A percentile compares a stretch with the other conserved stretches of the same genome.
phyloP scores from a whole-genome alignment of 768 basidiomycete species.

The Lentinula guzmanii region DNA sequence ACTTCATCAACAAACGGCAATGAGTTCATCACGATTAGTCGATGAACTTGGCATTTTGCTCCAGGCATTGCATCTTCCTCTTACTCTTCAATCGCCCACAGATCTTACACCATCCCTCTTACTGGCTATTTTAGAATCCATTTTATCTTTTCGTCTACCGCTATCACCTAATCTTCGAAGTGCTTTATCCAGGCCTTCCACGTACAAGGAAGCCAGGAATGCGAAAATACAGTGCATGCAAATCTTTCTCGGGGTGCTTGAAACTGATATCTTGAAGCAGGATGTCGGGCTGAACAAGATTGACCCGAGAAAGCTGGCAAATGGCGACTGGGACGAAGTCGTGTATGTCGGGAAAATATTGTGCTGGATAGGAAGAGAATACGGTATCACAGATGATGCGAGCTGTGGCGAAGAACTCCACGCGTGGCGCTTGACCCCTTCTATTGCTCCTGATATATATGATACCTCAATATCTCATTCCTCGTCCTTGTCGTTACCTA shows the following conservation, averaged over 20 bases:
- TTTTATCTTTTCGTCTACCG: constrained; percentile 51
- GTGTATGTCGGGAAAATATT: constrained; percentile 59
- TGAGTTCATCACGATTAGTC: constrained; percentile 14
- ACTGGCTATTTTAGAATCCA: constrained; percentile 61
- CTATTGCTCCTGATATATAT: constrained; percentile 21
- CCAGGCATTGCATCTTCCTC: constrained; percentile 34
- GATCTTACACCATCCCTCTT: constrained; percentile 72
- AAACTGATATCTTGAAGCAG: constrained; percentile 51
- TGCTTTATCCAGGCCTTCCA: constrained; percentile 18
- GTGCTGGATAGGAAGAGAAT: constrained; percentile 55
- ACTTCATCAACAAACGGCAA: background rate
- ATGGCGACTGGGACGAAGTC: constrained; percentile 63
- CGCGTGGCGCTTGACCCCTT: constrained; percentile 7
- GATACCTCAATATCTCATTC: constrained; percentile 22
- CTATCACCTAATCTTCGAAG: constrained; percentile 21
- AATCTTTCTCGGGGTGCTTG: constrained; percentile 68
- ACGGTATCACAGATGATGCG: background rate
- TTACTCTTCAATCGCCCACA: constrained; percentile 39
- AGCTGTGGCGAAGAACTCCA: background rate
- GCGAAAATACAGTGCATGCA: constrained; percentile 63
- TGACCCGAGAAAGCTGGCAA: constrained; percentile 60
- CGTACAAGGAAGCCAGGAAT: constrained; percentile 24
- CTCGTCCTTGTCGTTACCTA: constrained; percentile 24
- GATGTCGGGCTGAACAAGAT: constrained; percentile 62
- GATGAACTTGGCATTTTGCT: constrained; percentile 43